Evolutionary conservation across 768 basidiomycete genomes (phyloP).

Genomic region (Boletus rubescentipes): DNA sequence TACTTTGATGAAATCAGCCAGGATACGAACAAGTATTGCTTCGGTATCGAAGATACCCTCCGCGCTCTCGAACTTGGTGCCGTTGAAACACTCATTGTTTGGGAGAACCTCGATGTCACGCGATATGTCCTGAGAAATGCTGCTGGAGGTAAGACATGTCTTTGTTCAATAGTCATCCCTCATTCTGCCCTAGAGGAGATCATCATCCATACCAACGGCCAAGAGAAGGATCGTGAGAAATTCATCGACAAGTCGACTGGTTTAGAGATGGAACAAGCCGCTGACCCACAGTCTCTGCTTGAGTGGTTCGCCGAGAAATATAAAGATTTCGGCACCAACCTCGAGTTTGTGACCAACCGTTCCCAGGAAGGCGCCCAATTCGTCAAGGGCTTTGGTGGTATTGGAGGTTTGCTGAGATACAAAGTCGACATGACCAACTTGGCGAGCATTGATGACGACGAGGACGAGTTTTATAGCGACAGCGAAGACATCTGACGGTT

Average conservation of each 20-base stretch:
- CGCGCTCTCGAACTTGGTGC: constrained; percentile 96
- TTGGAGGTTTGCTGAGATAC: constrained; percentile 93
- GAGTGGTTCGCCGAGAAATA: constrained; percentile 99
- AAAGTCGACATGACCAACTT: constrained; percentile 95
- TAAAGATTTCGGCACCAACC: constrained; percentile 93
- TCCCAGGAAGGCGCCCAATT: constrained; percentile 98
- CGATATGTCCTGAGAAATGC: constrained; percentile 90
- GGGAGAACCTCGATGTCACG: constrained; percentile 94
- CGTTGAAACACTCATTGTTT: constrained; percentile 96
- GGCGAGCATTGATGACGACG: constrained; percentile 67
- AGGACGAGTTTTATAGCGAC: constrained; percentile 82
- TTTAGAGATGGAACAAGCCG: constrained; percentile 88
- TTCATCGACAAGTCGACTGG: constrained; percentile 95
- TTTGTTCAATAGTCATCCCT: not conserved
- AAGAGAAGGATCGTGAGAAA: constrained; percentile 91
- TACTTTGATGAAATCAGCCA: constrained; percentile 99
- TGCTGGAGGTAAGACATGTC: constrained; percentile 63
- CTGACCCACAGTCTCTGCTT: constrained; percentile 82
- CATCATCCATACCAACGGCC: constrained; percentile 77
- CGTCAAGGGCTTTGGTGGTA: constrained; percentile 98
- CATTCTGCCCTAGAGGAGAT: constrained; percentile 63
- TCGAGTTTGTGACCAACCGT: constrained; percentile 94
- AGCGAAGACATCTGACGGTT: constrained; percentile 81
- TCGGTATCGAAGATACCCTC: constrained; percentile 95
- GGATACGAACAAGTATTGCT: constrained; percentile 95